Base-by-base conservation (phyloP, 805 yeast genomes). In the Tetrapisispora phaffii region DNA sequence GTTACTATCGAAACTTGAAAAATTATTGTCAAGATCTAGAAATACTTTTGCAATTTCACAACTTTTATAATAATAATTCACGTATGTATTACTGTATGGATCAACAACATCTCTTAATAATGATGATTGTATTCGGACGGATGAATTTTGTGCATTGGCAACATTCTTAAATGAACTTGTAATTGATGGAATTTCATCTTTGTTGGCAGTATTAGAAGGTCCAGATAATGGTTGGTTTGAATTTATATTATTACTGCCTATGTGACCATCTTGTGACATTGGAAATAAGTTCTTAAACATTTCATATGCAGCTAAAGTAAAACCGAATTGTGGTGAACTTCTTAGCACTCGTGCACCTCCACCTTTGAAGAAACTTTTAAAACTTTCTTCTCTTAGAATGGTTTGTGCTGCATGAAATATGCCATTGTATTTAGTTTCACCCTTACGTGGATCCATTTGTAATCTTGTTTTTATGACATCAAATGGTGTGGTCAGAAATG, bases 281-380 rank as follows among this genome's bases (percentile, higher is more conserved):
- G 57, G 53, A 36, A 52, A 47, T 10, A 50, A 36, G 45, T 48
- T 51, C 63, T 90, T 95, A 65, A 90, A 80, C 29, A 93, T 66
- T 66, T 90, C 98, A 67, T 93, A 90, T 22, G 96, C 89, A n/a
- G 97, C 97, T 57, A 90, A 75, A 6, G 98, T 90, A 68, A 89
- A 89, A 45, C 97, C 98, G 65, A 90, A 90, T 67, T 90, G 98
- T 7, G 98, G 98, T 1, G 97, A 88, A 5, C 97, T 89, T 67
- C 97, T 77, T 58, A 88, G 72, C 34, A 90, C 88, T 66, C 98
- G 79, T 7, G 97, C 97, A 47, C 89, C 77, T 33, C 97, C 95
- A 57, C 98, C 98, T 72, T 90, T 90, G 75, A 89, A 90, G 61
- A 90, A 85, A 12, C 96, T 95, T 49, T 71, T 66, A 47, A 81